These are phyloP conservation scores for Gamsiella multidivaricata DNA, from an alignment of 192 early-diverging fungal genomes.

Conservation along the genomic window DNA sequence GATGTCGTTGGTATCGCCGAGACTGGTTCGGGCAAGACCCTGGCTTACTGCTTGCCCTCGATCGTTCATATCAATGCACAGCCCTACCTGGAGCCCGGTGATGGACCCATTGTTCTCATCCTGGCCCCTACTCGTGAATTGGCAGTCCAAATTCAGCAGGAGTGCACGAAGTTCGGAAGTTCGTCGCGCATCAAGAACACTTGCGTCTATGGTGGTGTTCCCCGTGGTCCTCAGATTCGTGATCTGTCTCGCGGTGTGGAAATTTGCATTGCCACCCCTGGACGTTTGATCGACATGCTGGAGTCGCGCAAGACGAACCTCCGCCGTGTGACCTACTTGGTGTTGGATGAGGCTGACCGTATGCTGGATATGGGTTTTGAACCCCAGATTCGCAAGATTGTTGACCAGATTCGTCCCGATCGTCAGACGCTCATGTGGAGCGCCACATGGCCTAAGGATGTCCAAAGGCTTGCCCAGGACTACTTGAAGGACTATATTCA, in stretches of 20 bases:
- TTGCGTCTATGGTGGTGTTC: constrained; percentile 96
- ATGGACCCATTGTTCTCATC: constrained; percentile 97
- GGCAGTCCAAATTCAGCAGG: constrained; percentile 95
- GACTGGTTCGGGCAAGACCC: constrained; percentile 94
- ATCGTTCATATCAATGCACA: constrained; percentile 99
- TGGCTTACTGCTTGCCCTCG: constrained; percentile 93
- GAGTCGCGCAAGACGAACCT: constrained; percentile 90
- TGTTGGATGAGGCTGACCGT: constrained; percentile 98
- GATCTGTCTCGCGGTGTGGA: constrained; percentile 89
- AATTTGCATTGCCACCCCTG: constrained; percentile 98
- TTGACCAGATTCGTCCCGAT: constrained; percentile 96
- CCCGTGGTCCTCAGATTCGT: constrained; percentile 89
- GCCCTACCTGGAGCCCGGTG: constrained; percentile 88
- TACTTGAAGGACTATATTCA: constrained; percentile 95
- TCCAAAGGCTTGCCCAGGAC: constrained; percentile 90
- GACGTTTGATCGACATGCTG: constrained; percentile 97
- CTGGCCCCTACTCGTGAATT: constrained; percentile 97
- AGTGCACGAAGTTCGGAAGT: constrained; percentile 93
- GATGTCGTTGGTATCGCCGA: constrained; percentile 93
- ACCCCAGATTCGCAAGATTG: constrained; percentile 97
- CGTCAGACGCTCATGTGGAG: constrained; percentile 99
- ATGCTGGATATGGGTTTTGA: constrained; percentile 99
- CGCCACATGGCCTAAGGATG: constrained; percentile 99
- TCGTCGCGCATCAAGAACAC: constrained; percentile 92
- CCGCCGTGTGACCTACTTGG: constrained; percentile 94